Conservation (phyloP, 176 grass and related monocot species). For the Aechmea fasciata region DNA sequence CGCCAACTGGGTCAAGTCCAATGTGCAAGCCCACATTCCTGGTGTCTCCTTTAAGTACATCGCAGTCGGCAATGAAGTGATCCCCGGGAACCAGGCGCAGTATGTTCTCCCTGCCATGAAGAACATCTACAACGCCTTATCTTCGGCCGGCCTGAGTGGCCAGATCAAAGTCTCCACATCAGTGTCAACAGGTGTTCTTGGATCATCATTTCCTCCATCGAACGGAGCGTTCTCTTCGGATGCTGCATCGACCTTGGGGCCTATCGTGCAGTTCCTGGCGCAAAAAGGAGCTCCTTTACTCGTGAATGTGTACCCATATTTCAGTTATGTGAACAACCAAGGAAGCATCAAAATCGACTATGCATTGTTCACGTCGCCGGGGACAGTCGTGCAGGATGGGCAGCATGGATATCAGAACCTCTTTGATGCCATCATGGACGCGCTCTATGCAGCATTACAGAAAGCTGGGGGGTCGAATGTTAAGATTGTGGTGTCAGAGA, state of each 20-base stretch:
- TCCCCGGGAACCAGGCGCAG: background rate
- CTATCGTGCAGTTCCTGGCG: conserved; percentile 31
- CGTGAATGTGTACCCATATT: conserved; percentile 72
- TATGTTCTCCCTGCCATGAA: conserved; percentile 55
- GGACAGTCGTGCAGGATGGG: conserved; percentile 28
- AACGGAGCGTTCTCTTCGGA: conserved; percentile 24
- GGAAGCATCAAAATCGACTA: conserved; percentile 15
- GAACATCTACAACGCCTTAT: conserved; percentile 37
- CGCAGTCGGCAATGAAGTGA: conserved; percentile 62
- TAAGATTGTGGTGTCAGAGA: conserved; percentile 50
- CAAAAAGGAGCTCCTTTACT: conserved; percentile 45
- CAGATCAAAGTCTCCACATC: conserved; percentile 52
- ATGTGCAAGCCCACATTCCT: conserved; percentile 32
- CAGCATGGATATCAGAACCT: conserved; percentile 42
- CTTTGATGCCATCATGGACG: conserved; percentile 50
- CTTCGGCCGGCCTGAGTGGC: conserved; percentile 15
- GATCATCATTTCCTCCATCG: conserved; percentile 38
- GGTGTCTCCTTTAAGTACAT: conserved; percentile 46
- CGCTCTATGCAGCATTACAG: conserved; percentile 42
- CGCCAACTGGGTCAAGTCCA: conserved; percentile 34
- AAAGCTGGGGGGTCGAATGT: conserved; percentile 13
- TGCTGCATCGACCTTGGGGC: conserved; percentile 3
- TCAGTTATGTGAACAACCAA: conserved; percentile 23
- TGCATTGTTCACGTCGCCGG: conserved; percentile 37
- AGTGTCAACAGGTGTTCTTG: conserved; percentile 19